These are phyloP conservation scores for Paramecium sonneborni DNA, from an alignment of 73 alveolate genomes.

Conservation along the genomic window DNA sequence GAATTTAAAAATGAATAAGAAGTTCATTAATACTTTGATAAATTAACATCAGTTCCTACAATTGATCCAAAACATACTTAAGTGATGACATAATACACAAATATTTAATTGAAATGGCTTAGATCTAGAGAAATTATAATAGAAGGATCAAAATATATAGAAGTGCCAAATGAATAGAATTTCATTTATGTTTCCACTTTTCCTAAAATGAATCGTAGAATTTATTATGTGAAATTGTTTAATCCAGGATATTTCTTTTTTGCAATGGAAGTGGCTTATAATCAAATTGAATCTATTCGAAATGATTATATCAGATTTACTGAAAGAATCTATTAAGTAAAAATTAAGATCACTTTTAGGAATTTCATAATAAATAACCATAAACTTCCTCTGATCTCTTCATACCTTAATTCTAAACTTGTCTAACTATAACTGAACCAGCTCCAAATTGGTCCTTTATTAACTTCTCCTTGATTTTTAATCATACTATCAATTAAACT, in stretches of 20 bases:
- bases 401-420: neutral
- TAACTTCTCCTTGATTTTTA: neutral
- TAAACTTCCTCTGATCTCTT: constrained; percentile 5
- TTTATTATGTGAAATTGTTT: neutral
- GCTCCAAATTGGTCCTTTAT: neutral
- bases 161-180: neutral
- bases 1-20: neutral
- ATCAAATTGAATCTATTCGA: neutral
- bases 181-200: neutral
- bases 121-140: constrained; percentile 4
- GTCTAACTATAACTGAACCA: neutral
- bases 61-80: neutral
- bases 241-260: neutral
- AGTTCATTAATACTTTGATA: neutral
- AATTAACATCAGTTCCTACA: neutral
- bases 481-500: neutral
- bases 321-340: neutral
- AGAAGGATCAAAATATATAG: neutral
- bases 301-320: neutral
- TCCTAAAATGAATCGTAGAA: constrained; percentile 3
- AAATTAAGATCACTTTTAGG: too few species aligned
- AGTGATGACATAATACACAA: neutral
- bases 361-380: neutral
- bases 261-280: constrained; percentile 24
- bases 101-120: neutral